Evolutionary conservation across 257 asterid genomes (phyloP).

Genomic region (Striga asiatica): DNA sequence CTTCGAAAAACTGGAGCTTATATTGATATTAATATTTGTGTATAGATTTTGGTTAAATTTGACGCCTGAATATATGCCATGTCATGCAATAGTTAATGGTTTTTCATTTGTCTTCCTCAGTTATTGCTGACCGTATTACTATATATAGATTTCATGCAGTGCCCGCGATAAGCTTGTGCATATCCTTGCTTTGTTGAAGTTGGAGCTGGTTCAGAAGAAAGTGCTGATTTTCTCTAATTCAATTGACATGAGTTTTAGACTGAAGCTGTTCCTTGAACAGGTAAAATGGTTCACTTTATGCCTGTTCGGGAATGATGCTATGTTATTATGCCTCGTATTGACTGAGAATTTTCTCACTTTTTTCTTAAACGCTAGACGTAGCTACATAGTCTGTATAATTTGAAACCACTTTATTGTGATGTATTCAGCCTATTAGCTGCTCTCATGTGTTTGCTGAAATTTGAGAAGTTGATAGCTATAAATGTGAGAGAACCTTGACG

Average conservation of each 20-base stretch:
- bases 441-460: background rate
- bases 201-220: constrained; percentile 78
- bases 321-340: background rate
- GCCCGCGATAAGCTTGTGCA: constrained; percentile 73
- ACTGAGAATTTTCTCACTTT: background rate
- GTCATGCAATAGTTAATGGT: background rate
- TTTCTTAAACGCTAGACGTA: no score
- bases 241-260: constrained; percentile 76
- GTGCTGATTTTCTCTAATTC: constrained; percentile 82
- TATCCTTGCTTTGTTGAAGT: constrained; percentile 74
- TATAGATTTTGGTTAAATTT: background rate
- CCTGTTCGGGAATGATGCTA: background rate
- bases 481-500: background rate
- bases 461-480: background rate
- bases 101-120: background rate
- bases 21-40: background rate
- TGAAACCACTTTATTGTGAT: background rate
- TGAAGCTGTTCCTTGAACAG: constrained; percentile 93
- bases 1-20: background rate
- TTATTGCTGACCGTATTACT: constrained; percentile 17
- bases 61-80: background rate
- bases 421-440: background rate
- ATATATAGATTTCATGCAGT: constrained; percentile 65
- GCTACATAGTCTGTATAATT: background rate
- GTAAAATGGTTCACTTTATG: constrained; percentile 24